Base-by-base conservation (phyloP, 352 stramenopile species). In the Phytophthora cactorum region DNA sequence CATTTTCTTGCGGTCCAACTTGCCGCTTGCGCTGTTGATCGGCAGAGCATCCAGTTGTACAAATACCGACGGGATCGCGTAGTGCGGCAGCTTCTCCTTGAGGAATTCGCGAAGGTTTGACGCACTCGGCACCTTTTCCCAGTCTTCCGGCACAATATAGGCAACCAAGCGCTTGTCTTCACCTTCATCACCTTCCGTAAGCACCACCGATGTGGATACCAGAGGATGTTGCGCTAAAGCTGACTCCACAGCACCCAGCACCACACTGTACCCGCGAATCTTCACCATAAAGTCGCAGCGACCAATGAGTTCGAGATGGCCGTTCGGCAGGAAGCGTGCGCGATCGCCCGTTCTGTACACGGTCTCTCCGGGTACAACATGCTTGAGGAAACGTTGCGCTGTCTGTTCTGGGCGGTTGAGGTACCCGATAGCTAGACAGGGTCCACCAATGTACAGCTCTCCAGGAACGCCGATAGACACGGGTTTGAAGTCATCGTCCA, bases 241-340 rank as follows among this genome's bases (percentile, higher is more conserved):
- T 6, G 89, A 91, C 70, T 97, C 93, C 2, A 98, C 84, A 15
- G 93, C 94, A 31, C 92, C 92, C 6, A 98, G 72, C 28, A 98
- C 96, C 4, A 98, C 91, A 45, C 91, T 97, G 72, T 98, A 98
- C 43, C 96, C 96, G 25, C 95, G 87, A 60, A 98, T 97, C 79
- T 98, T 98, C 57, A 98, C 91, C 92, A 98, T 98, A 59, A 97
- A 98, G 75, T 98, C 94, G 65, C 91, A 98, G 39, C 96, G 87
- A 4, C 96, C 96, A 36, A 98, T 89, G 34, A 98, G 85, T 72
- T 98, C 93, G 5, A 98, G 72, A 66, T 97, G 83, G 4, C 92
- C 89, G 65, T 97, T 96, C 0, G 89, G 84, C 52, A 98, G 77
- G 51, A 97, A 93, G 12, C 93, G 82, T 43, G 89, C 95, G 39